Conservation (phyloP, 768 basidiomycete genomes). For the Auricularia heimuer region DNA sequence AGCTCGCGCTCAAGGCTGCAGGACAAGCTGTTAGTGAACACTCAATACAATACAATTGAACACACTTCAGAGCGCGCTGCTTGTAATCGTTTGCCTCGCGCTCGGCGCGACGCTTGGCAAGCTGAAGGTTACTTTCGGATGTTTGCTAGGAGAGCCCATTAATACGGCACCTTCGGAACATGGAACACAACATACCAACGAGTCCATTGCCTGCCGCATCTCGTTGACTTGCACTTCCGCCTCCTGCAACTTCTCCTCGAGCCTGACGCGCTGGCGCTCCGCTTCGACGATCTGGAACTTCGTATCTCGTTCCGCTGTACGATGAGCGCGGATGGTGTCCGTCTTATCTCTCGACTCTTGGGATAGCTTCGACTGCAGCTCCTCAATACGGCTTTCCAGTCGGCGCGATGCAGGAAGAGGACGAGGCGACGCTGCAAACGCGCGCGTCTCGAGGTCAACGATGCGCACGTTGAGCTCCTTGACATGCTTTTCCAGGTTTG, state of each 20-base stretch:
- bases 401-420: constrained; percentile 41
- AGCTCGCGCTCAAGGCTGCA: constrained; percentile 53
- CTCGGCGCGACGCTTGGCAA: constrained; percentile 66
- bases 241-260: constrained; percentile 56
- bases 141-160: constrained; percentile 43
- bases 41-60: constrained; percentile 5
- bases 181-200: constrained; percentile 32
- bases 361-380: constrained; percentile 51
- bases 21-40: background rate
- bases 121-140: constrained; percentile 52
- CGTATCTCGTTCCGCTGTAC: constrained; percentile 41
- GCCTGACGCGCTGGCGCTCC: constrained; percentile 47
- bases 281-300: constrained; percentile 47
- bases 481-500: constrained; percentile 72
- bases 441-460: constrained; percentile 72
- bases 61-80: constrained; percentile 59
- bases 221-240: constrained; percentile 49
- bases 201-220: constrained; percentile 52
- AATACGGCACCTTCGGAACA: background rate
- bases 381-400: constrained; percentile 62
- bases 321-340: constrained; percentile 20
- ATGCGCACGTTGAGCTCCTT: constrained; percentile 78
- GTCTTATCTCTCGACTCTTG: constrained; percentile 41
- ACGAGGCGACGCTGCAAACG: constrained; percentile 50
- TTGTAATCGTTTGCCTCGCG: constrained; percentile 66